A percentile compares a stretch with the other conserved stretches of the same genome.
These are phyloP conservation scores for Aspergillus novofumigatus DNA, from an alignment of 2,329 filamentous ascomycete species.

Conservation along the genomic window DNA sequence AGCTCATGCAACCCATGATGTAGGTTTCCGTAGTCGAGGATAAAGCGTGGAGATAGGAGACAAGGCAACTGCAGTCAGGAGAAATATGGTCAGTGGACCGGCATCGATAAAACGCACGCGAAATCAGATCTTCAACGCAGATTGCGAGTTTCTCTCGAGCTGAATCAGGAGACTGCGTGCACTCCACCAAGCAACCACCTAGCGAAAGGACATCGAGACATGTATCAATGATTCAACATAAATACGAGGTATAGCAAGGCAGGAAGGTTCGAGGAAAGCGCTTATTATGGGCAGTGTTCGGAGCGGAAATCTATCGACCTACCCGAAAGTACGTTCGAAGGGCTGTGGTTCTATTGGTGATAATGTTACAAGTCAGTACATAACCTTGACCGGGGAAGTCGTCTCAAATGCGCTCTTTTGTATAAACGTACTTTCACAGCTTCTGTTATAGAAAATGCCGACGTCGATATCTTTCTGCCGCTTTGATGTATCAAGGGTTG, in stretches of 20 bases:
- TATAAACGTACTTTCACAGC: background rate
- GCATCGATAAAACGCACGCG: background rate
- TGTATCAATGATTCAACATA: constrained; percentile 4
- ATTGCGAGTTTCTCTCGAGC: background rate
- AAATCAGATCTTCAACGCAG: background rate
- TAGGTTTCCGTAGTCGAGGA: constrained; percentile 5
- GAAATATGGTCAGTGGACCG: constrained; percentile 1
- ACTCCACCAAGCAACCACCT: constrained; percentile 7
- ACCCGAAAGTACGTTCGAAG: background rate
- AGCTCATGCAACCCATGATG: constrained; percentile 45
- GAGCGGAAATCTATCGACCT: background rate
- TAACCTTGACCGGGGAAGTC: background rate
- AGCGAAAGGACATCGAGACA: constrained; percentile 9
- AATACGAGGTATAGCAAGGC: background rate
- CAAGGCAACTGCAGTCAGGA: background rate
- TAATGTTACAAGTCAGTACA: background rate
- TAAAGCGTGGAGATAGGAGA: background rate
- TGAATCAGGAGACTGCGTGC: constrained; percentile 17
- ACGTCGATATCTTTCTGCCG: background rate
- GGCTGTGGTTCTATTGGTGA: background rate
- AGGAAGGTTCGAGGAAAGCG: background rate
- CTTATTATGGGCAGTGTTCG: background rate
- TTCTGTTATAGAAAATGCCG: background rate
- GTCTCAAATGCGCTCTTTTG: background rate
- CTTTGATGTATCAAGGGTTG: background rate